A percentile compares a stretch with the other conserved stretches of the same genome.
These are phyloP conservation scores for Corchorus olitorius DNA, from an alignment of 345 rosid species.

Conservation along the genomic window DNA sequence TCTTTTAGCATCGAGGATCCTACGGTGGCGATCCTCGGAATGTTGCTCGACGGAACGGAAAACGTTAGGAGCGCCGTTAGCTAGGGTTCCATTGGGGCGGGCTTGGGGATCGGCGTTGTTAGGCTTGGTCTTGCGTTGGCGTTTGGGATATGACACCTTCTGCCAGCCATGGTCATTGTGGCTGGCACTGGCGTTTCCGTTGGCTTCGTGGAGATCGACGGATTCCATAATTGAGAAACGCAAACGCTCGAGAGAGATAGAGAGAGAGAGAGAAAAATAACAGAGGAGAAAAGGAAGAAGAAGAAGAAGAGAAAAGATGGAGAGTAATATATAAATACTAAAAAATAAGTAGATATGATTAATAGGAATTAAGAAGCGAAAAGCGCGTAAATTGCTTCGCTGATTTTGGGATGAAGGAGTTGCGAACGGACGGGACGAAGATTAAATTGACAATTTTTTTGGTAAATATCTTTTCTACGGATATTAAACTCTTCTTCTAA, in stretches of 20 bases:
- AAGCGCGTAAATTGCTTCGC: background rate
- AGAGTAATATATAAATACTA: background rate
- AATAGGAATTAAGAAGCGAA: background rate
- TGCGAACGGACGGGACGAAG: background rate
- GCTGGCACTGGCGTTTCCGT: conserved; percentile 27
- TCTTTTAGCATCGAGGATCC: conserved; percentile 42
- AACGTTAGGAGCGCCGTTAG: conserved; percentile 38
- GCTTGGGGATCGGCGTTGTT: conserved; percentile 27
- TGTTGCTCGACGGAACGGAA: conserved; percentile 55
- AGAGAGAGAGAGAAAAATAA: too few relatives aligned
- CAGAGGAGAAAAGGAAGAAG: too few relatives aligned
- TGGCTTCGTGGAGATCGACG: conserved; percentile 29
- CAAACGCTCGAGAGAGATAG: background rate
- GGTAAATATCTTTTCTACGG: background rate
- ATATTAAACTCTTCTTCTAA: background rate
- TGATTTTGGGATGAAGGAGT: too few relatives aligned
- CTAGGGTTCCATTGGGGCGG: conserved; percentile 21
- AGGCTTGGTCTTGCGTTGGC: conserved; percentile 52
- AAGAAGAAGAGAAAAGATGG: background rate
- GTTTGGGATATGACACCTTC: conserved; percentile 68
- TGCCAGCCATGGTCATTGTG: conserved; percentile 70
- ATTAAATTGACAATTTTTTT: background rate
- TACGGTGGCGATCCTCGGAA: conserved; percentile 51
- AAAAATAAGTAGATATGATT: background rate
- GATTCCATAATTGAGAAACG: conserved; percentile 16